Base-by-base conservation (phyloP, 2,329 filamentous ascomycete genomes). In the Gaeumannomyces sp. region DNA sequence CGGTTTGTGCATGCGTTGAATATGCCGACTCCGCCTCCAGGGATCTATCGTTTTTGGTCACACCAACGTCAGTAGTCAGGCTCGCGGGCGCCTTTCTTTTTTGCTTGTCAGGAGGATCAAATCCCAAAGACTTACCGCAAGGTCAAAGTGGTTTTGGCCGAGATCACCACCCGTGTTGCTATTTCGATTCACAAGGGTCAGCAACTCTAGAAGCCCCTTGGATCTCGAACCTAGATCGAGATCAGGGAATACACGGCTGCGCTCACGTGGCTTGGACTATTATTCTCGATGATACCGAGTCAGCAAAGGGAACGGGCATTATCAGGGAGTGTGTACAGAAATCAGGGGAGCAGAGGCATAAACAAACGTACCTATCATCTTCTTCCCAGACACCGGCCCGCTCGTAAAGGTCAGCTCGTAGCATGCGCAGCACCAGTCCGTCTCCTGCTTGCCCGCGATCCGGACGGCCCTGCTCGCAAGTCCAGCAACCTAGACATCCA, bases 361-460 rank as follows among this genome's bases (percentile, higher is more conserved):
- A 50, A 22, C 4, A 50, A 58, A 59, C 59, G 16, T 10, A 60
- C 59, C 62, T 64, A 87, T 78, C 80, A 87, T 81, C 71, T 79
- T 85, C 77, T 87, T 86, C 62, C 84, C 83, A 59, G 72, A 70
- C 25, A 85, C 77, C 1, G 80, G 73, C 7, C 80, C 81, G 71
- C 79, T 81, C 14, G 83, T 86, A 71, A 88, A 86, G 16, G 83
- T 85, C 64, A 88, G 75, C 74, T 86, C 81, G 72, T 86, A 87
- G 76, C 85, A 87, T 27, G 73, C 80, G 70, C 82, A 84, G 73
- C 82, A 84, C 77, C 80, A 81, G 28, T 70, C 70, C 53, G 72
- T 73, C 71, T 83, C 81, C 62, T 72, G 78, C 56, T 64, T 73
- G 63, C 78, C 78, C 7, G 70, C 68, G 67, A 84, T 78, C 70